Conservation (phyloP, 768 basidiomycete genomes). For the Hysterangium stoloniferum region DNA sequence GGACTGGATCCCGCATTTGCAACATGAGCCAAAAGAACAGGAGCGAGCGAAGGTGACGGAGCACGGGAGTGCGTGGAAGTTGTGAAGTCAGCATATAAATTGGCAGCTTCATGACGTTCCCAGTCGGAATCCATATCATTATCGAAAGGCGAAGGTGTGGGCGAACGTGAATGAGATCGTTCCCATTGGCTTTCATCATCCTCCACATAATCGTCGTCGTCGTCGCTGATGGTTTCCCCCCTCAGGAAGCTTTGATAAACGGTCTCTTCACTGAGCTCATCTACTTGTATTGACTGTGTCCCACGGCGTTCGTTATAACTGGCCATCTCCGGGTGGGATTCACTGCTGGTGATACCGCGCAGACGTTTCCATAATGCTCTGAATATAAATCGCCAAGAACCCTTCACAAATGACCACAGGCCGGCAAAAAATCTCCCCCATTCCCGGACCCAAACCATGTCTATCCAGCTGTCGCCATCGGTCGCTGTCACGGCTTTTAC, state of each 20-base stretch:
- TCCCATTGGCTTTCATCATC: constrained; percentile 17
- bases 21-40: constrained; percentile 51
- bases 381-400: constrained; percentile 16
- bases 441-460: constrained; percentile 35
- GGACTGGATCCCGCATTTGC: constrained; percentile 34
- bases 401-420: constrained; percentile 22
- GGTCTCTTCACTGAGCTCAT: constrained; percentile 30
- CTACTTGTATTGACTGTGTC: too few species aligned
- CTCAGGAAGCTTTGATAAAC: constrained; percentile 51
- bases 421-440: constrained; percentile 27
- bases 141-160: constrained; percentile 18
- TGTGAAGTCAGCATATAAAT: constrained; percentile 46
- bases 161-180: constrained; percentile 16
- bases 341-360: neutral
- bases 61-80: constrained; percentile 14
- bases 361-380: constrained; percentile 15
- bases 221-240: constrained; percentile 48
- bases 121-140: constrained; percentile 23
- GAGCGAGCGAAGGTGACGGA: constrained; percentile 27
- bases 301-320: neutral
- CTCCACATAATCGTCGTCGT: constrained; percentile 33
- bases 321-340: neutral
- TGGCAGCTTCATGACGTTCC: constrained; percentile 38
- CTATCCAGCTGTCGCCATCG: constrained; percentile 33
- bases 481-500: constrained; percentile 28